Evolutionary conservation across 352 stramenopile genomes (phyloP).

Genomic region (Phytophthora quininea): DNA sequence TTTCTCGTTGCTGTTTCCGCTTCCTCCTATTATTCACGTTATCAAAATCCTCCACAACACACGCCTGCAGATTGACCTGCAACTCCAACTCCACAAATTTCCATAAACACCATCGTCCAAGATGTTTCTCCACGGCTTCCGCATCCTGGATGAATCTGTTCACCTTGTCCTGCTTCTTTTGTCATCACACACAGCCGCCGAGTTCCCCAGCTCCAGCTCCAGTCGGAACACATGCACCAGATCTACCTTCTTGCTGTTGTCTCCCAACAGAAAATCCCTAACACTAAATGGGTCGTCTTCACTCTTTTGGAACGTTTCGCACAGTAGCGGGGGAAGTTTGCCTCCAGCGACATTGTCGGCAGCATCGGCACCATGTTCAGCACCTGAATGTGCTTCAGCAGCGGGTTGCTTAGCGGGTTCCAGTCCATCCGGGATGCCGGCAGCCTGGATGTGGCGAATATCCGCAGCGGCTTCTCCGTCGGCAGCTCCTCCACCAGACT

Average conservation of each 20-base stretch:
- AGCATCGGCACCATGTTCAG: constrained; percentile 67
- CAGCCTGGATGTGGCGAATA: constrained; percentile 67
- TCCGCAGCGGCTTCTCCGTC: constrained; percentile 19
- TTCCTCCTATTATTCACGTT: constrained; percentile 65
- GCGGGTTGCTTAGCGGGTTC: constrained; percentile 47
- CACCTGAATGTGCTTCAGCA: constrained; percentile 67
- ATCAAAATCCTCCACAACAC: constrained; percentile 60
- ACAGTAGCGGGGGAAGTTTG: constrained; percentile 52
- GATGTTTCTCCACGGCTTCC: constrained; percentile 59
- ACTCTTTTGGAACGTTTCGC: constrained; percentile 49
- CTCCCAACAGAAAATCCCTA: constrained; percentile 69
- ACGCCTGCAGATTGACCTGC: constrained; percentile 72
- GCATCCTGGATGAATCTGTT: constrained; percentile 77
- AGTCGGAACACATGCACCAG: constrained; percentile 64
- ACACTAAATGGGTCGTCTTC: constrained; percentile 23
- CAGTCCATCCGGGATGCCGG: constrained; percentile 62
- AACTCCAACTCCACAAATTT: constrained; percentile 85
- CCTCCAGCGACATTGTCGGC: constrained; percentile 18
- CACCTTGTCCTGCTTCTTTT: constrained; percentile 75
- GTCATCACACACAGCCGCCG: constrained; percentile 72
- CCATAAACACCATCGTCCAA: constrained; percentile 81
- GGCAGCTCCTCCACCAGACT: constrained; percentile 16
- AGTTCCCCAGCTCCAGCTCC: constrained; percentile 77
- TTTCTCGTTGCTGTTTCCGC: constrained; percentile 26
- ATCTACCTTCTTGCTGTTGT: constrained; percentile 74